Conservation (phyloP, 2,329 filamentous ascomycete genomes). For the Clonostachys sp. region DNA sequence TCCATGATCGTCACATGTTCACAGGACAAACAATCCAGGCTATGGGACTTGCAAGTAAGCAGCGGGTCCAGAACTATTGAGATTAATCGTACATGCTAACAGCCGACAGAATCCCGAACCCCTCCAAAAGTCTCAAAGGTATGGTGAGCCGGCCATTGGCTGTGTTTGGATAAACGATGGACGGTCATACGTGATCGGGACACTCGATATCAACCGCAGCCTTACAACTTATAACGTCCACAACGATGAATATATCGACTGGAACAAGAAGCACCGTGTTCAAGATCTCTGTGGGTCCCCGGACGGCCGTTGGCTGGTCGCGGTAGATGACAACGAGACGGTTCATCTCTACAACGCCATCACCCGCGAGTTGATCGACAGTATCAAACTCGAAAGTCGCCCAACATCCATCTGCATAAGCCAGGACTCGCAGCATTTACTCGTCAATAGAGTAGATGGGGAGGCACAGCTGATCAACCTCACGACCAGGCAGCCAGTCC, state of each 20-base stretch:
- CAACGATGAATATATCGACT: conserved; percentile 53
- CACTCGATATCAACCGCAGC: conserved; percentile 62
- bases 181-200: conserved; percentile 72
- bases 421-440: conserved; percentile 71
- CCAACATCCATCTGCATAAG: conserved; percentile 80
- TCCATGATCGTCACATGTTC: conserved; percentile 80
- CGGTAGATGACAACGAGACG: conserved; percentile 64
- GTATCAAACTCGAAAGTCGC: conserved; percentile 60
- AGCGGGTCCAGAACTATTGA: neutral
- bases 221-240: conserved; percentile 67
- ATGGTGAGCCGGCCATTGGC: conserved; percentile 80
- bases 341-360: conserved; percentile 79
- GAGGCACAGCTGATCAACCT: conserved; percentile 78
- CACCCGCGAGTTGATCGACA: conserved; percentile 71
- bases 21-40: conserved; percentile 64
- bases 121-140: conserved; percentile 61
- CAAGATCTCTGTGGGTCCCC: conserved; percentile 81
- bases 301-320: conserved; percentile 75
- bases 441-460: conserved; percentile 77
- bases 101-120: conserved; percentile 53
- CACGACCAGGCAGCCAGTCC: conserved; percentile 64
- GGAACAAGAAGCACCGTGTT: conserved; percentile 68
- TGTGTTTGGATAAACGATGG: conserved; percentile 87
- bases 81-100: conserved; percentile 10
- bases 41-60: conserved; percentile 71